phyloP scores from a whole-genome alignment of 345 rosid genomes.

The Citrus inodora region DNA sequence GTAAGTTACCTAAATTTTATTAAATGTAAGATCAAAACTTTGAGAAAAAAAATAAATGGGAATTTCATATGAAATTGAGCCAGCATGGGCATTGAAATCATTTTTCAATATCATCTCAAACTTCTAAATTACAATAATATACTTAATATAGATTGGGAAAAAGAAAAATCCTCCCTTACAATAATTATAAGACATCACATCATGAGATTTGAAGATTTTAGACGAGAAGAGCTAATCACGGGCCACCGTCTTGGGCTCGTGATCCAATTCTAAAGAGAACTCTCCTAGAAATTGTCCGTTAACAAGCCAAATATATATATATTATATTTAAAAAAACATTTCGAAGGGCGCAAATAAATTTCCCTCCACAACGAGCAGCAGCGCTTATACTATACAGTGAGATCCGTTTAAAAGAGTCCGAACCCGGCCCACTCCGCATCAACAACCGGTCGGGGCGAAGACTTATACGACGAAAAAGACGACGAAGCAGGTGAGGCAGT shows the following conservation, averaged over 20 bases:
- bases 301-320: not conserved
- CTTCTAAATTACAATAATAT: not conserved
- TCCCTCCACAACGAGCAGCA: not conserved
- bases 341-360: not conserved
- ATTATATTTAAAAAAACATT: not conserved
- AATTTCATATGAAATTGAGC: not conserved
- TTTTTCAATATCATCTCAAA: not conserved
- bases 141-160: too few species aligned
- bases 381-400: not conserved
- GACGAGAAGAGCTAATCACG: not conserved
- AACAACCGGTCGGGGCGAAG: slow-evolving; percentile 48
- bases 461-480: slow-evolving; percentile 50
- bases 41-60: not conserved
- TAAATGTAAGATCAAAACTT: too few species aligned
- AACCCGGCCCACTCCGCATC: slow-evolving; percentile 75
- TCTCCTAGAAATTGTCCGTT: not conserved
- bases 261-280: not conserved
- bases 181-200: not conserved
- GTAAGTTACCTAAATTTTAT: too few species aligned
- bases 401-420: slow-evolving; percentile 52
- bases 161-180: not conserved
- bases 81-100: not conserved
- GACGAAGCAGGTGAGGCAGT: slow-evolving; percentile 57
- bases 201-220: not conserved
- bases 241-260: not conserved